Percentiles rank a stretch among this genome's conserved stretches.
These are phyloP conservation scores for Xylaria sp. DNA, from an alignment of 2,329 filamentous ascomycete species.

Conservation along the genomic window DNA sequence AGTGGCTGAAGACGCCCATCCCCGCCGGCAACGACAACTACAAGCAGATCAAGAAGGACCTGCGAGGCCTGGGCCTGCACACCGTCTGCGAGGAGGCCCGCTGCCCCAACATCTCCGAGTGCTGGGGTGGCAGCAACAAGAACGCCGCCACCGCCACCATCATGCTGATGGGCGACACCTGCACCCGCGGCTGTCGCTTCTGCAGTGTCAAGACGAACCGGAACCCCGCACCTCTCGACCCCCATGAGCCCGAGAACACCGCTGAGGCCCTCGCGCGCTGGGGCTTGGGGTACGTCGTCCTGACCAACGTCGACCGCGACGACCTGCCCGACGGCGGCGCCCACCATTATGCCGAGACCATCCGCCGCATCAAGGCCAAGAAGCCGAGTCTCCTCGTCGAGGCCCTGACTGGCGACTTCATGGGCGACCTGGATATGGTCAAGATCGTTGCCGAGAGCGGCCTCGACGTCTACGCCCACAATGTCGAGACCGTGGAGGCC, in stretches of 20 bases:
- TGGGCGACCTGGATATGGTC: slow-evolving; percentile 87
- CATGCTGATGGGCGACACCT: slow-evolving; percentile 99
- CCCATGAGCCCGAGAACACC: slow-evolving; percentile 96
- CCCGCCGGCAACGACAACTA: slow-evolving; percentile 83
- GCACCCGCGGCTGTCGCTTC: slow-evolving; percentile 94
- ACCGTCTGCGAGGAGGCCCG: slow-evolving; percentile 98
- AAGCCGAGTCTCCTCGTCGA: slow-evolving; percentile 81
- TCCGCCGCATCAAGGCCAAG: slow-evolving; percentile 91
- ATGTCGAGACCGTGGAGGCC: slow-evolving; percentile 92
- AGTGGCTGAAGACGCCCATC: slow-evolving; percentile 97
- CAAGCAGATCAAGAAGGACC: slow-evolving; percentile 93
- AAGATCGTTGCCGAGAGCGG: slow-evolving; percentile 84
- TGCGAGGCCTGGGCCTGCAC: slow-evolving; percentile 88
- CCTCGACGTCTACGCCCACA: slow-evolving; percentile 96
- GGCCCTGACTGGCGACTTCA: slow-evolving; percentile 87
- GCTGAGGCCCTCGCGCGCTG: slow-evolving; percentile 91
- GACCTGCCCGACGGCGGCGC: slow-evolving; percentile 91
- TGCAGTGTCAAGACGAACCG: slow-evolving; percentile 94
- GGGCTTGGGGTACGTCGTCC: slow-evolving; percentile 94
- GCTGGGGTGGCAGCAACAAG: slow-evolving; percentile 93
- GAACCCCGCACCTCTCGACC: slow-evolving; percentile 80
- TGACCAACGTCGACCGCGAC: slow-evolving; percentile 93
- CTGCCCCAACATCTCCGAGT: slow-evolving; percentile 97
- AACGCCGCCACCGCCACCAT: slow-evolving; percentile 94
- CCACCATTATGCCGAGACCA: slow-evolving; percentile 90